Conservation (phyloP, 2,329 filamentous ascomycete genomes). For the Mycosphaerella sp. region DNA sequence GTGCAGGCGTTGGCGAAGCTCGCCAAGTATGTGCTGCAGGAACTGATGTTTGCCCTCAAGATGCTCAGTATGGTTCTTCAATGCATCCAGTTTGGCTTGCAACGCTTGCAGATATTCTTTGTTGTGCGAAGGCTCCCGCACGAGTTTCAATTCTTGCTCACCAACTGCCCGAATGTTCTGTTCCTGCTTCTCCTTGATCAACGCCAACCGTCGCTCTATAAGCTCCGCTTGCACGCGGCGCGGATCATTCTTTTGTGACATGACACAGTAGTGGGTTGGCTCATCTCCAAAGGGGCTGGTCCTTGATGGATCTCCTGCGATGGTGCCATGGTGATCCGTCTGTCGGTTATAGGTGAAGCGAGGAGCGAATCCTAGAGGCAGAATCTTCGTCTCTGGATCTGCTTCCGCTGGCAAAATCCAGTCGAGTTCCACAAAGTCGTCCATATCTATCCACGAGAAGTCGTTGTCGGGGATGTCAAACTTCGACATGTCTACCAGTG, state of each 20-base stretch:
- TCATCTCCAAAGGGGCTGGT: constrained; percentile 90
- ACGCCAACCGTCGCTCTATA: constrained; percentile 71
- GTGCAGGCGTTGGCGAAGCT: constrained; percentile 49
- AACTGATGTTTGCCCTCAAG: constrained; percentile 55
- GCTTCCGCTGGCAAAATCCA: constrained; percentile 88
- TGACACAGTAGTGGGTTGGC: constrained; percentile 88
- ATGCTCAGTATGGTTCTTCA: constrained; percentile 52
- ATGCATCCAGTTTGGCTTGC: constrained; percentile 49
- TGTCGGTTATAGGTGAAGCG: constrained; percentile 95
- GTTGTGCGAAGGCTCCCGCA: constrained; percentile 48
- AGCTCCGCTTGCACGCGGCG: constrained; percentile 80
- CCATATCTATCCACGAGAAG: constrained; percentile 97
- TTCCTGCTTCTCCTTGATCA: constrained; percentile 70
- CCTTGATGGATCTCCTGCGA: constrained; percentile 71
- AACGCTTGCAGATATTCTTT: constrained; percentile 44
- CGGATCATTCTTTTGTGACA: constrained; percentile 69
- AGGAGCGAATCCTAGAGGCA: constrained; percentile 88
- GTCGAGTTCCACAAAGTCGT: constrained; percentile 96
- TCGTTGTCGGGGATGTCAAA: constrained; percentile 97
- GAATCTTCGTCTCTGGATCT: constrained; percentile 87
- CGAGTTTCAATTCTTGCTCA: constrained; percentile 62
- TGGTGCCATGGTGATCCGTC: constrained; percentile 79
- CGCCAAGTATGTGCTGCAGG: constrained; percentile 52
- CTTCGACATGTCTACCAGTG: constrained; percentile 62
- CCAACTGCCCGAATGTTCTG: constrained; percentile 66